Percentiles rank a stretch among this genome's conserved stretches.
These are phyloP conservation scores for Thielaviopsis cerberus DNA, from an alignment of 2,329 filamentous ascomycete genomes.

Conservation along the genomic window DNA sequence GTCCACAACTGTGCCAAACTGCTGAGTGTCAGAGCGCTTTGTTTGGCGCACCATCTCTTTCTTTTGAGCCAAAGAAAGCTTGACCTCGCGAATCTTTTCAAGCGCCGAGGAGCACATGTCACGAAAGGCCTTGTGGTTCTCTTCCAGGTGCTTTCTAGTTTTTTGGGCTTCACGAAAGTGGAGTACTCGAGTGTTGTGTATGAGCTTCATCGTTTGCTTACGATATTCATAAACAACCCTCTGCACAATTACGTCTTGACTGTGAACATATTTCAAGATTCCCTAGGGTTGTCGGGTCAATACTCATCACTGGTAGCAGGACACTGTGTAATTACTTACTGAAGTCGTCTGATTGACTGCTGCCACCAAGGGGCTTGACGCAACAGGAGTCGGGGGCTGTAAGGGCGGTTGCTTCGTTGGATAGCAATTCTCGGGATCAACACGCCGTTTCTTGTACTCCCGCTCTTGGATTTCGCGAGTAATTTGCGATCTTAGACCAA, in stretches of 20 bases:
- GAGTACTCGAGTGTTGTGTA: slow-evolving; percentile 1
- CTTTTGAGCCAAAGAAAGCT: not conserved
- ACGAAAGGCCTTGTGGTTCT: slow-evolving; percentile 3
- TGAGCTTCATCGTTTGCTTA: not conserved
- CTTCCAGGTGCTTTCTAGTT: not conserved
- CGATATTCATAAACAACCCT: slow-evolving; percentile 6
- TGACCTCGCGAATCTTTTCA: not conserved
- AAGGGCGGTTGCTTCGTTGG: not conserved
- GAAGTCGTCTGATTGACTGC: slow-evolving; percentile 6
- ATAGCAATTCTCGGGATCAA: not conserved
- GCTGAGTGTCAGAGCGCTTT: not conserved
- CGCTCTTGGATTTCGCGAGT: slow-evolving; percentile 2
- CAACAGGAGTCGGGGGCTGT: not conserved
- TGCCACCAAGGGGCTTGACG: not conserved
- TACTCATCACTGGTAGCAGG: not conserved
- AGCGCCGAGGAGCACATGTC: slow-evolving; percentile 2
- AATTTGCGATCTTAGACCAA: not conserved
- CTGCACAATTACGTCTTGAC: slow-evolving; percentile 1
- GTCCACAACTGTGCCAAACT: not conserved
- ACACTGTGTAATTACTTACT: slow-evolving; percentile 1
- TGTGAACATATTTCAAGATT: slow-evolving; percentile 5
- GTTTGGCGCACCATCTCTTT: not conserved
- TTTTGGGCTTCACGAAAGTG: slow-evolving; percentile 3
- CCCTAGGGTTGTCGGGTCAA: not conserved
- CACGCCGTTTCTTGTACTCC: not conserved